Conservation (phyloP, 495 filamentous ascomycete genomes). For the Penicillium nucicola region DNA sequence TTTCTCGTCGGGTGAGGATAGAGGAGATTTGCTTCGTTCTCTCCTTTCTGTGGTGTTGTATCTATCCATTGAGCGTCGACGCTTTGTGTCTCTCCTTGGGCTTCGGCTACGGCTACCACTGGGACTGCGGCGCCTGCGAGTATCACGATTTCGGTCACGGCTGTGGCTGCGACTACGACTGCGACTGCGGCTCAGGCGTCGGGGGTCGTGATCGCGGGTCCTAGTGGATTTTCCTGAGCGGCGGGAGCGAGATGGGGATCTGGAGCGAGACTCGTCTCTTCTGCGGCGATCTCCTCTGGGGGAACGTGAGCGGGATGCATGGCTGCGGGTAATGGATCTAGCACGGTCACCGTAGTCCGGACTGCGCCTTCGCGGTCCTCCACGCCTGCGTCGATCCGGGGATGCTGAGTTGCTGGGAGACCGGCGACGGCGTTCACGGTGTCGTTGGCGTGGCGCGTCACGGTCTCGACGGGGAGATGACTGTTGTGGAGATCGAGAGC, state of each 20-base stretch:
- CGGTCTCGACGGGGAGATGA: constrained; percentile 23
- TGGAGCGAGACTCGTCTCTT: constrained; percentile 33
- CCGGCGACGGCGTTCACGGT: constrained; percentile 30
- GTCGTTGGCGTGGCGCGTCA: constrained; percentile 24
- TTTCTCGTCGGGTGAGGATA: constrained; percentile 49
- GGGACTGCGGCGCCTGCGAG: constrained; percentile 18
- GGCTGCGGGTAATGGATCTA: constrained; percentile 47
- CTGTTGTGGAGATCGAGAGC: constrained; percentile 36
- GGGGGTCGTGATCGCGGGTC: constrained; percentile 25
- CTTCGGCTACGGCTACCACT: constrained; percentile 33
- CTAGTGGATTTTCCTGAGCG: neutral
- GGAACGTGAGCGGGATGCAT: constrained; percentile 60
- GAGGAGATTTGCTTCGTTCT: constrained; percentile 45
- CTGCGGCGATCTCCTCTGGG: constrained; percentile 52
- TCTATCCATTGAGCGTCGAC: constrained; percentile 52
- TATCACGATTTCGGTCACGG: constrained; percentile 25
- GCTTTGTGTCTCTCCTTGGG: constrained; percentile 40
- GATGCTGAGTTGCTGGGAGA: constrained; percentile 37
- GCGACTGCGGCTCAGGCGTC: constrained; percentile 42
- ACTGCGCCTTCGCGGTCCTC: constrained; percentile 37
- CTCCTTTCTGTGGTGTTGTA: constrained; percentile 48
- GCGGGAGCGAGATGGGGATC: constrained; percentile 47
- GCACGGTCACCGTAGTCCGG: constrained; percentile 50
- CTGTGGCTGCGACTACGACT: constrained; percentile 28
- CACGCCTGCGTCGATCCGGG: constrained; percentile 34